Evolutionary conservation across 345 rosid genomes (phyloP).

Genomic region (Lepidium aucheri): DNA sequence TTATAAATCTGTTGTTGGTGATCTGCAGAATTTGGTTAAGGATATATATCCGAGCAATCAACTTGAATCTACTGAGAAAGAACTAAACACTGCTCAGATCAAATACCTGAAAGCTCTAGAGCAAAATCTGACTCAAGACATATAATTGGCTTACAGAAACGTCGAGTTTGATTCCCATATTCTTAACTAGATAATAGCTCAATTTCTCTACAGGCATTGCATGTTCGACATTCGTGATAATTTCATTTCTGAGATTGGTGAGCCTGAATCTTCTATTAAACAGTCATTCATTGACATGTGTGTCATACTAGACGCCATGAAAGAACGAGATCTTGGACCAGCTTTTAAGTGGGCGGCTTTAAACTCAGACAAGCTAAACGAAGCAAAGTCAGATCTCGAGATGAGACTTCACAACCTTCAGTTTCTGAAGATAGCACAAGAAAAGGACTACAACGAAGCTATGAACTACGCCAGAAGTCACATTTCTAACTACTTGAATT

Average conservation of each 20-base stretch:
- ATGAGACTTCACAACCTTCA: conserved; percentile 54
- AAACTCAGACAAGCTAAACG: conserved; percentile 45
- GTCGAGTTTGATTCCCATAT: conserved; percentile 41
- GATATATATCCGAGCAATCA: conserved; percentile 38
- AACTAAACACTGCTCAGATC: conserved; percentile 40
- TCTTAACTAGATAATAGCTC: conserved; percentile 46
- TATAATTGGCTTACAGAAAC: conserved; percentile 53
- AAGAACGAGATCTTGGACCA: conserved; percentile 38
- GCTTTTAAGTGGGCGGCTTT: conserved; percentile 48
- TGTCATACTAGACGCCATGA: conserved; percentile 44
- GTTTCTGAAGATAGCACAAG: conserved; percentile 41
- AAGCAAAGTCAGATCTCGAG: conserved; percentile 51
- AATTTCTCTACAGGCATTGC: conserved; percentile 45
- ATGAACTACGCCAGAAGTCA: conserved; percentile 41
- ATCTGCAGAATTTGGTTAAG: conserved; percentile 34
- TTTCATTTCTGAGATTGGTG: conserved; percentile 39
- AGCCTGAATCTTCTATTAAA: conserved; percentile 33
- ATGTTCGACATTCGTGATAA: conserved; percentile 47
- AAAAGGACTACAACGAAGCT: conserved; percentile 36
- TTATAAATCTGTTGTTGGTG: conserved; percentile 30
- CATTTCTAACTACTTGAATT: conserved; percentile 32
- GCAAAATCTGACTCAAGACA: conserved; percentile 44
- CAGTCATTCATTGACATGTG: conserved; percentile 43
- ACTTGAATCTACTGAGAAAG: conserved; percentile 48
- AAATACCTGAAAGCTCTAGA: conserved; percentile 50